These are phyloP conservation scores for Casuarina cunninghamiana DNA, from an alignment of 306 rosid species.

Conservation along the genomic window DNA sequence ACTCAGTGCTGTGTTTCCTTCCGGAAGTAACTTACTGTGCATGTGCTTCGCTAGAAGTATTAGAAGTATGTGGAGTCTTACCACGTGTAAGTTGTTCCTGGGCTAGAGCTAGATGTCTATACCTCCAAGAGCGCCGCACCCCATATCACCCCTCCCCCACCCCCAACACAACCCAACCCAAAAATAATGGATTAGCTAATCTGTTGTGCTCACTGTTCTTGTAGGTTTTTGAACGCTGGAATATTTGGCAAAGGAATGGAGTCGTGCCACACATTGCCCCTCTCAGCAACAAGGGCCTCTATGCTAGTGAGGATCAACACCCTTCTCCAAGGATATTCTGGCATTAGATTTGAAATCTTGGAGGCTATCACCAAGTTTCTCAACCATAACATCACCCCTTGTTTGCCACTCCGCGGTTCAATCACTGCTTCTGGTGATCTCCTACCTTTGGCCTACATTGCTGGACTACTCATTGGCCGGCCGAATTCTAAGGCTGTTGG, in stretches of 20 bases:
- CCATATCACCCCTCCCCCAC: too few species aligned
- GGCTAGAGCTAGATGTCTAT: too few species aligned
- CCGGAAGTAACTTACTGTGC: too few species aligned
- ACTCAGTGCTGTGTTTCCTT: too few species aligned
- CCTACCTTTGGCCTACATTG: slow-evolving; percentile 87
- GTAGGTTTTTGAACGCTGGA: slow-evolving; percentile 87
- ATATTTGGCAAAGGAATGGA: slow-evolving; percentile 76
- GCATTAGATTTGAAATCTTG: slow-evolving; percentile 79
- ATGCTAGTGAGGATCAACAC: slow-evolving; percentile 87
- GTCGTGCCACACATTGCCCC: slow-evolving; percentile 66
- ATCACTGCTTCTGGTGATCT: slow-evolving; percentile 88
- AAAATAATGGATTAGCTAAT: not conserved
- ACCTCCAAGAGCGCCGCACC: too few species aligned
- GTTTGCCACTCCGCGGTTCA: slow-evolving; percentile 84
- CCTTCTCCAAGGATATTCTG: slow-evolving; percentile 92
- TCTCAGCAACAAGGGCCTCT: slow-evolving; percentile 77
- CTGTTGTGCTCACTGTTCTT: not conserved
- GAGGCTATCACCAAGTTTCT: slow-evolving; percentile 78
- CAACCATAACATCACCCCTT: slow-evolving; percentile 71
- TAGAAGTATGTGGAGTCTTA: too few species aligned
- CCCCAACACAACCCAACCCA: too few species aligned
- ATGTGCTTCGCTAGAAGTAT: too few species aligned
- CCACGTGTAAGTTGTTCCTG: too few species aligned
- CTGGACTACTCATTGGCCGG: slow-evolving; percentile 74
- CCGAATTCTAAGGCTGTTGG: slow-evolving; percentile 77